Base-by-base conservation (phyloP, 2,329 filamentous ascomycete genomes). In the Dactylonectria estremocensis region DNA sequence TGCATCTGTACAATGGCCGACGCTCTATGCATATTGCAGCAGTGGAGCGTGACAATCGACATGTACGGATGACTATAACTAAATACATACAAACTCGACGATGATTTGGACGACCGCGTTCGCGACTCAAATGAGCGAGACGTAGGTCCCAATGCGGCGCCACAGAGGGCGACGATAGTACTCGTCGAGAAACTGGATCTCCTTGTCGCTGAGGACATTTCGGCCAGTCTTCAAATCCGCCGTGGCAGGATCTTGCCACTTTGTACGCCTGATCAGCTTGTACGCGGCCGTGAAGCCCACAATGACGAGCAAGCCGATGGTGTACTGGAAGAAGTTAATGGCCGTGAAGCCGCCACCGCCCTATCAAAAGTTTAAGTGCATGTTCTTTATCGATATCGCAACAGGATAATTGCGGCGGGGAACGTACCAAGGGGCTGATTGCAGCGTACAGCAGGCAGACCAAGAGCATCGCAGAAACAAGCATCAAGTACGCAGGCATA, bases 251-350 rank as follows among this genome's bases (percentile, higher is more conserved):
- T 68, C 45, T 6, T 48, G 56, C 35, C 55, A 61, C 18, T 58
- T 43, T 6, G 65, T 68, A 11, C 52, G 56, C 49, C 37, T 55
- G 7, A 64, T 8, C 1, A 68, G 3, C 46, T 68, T 68, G 43
- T 68, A 68, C 8, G 8, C 56, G 13, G 50, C 9, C 14, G 65
- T 68, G 11, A 57, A 49, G 1, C n/a, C 33, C 3, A 53, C 52
- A 33, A 68, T 68, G 3, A 68, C 22, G 16, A 68, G 18, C 8
- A 68, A 20, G 7, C 65, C 65, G 11, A 68, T 60, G 3, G 50
- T 64, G 45, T 68, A 64, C 45, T 61, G 54, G 52, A 68, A 68
- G 35, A 66, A 66, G 58, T 64, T 58, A 18, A 53, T 64, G 3
- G 64, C 58, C 40, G 50, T 46, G 46, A 66, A 66, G 10, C 43